Percentiles rank a stretch among this genome's conserved stretches.
Evolutionary conservation across 2,329 filamentous ascomycete genomes (phyloP).

Genomic region (Xylariaceae sp.): DNA sequence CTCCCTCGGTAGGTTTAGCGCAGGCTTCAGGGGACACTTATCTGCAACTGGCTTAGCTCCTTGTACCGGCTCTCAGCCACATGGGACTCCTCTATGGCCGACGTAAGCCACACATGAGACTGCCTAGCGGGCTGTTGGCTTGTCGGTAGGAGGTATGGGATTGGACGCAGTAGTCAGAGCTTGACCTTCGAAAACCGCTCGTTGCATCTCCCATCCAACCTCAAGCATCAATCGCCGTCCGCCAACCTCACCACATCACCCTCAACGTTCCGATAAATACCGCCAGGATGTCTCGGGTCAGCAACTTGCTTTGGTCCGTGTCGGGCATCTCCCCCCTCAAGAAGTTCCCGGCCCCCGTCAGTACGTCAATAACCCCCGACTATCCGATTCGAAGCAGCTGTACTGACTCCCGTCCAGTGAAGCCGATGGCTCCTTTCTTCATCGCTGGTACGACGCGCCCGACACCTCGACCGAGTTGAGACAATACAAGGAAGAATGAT

Average conservation of each 20-base stretch:
- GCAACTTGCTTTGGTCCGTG: too few species aligned
- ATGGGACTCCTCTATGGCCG: not conserved
- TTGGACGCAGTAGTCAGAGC: conserved; percentile 13
- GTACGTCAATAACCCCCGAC: conserved; percentile 54
- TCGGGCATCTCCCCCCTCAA: conserved; percentile 55
- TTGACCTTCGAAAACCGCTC: conserved; percentile 30
- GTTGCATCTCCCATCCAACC: conserved; percentile 8
- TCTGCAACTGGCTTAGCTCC: not conserved
- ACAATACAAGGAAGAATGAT: not conserved
- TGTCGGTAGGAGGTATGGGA: conserved; percentile 8
- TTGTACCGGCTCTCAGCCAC: not conserved
- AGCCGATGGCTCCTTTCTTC: conserved; percentile 91
- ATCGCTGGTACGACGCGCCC: conserved; percentile 70
- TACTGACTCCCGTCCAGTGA: conserved; percentile 55
- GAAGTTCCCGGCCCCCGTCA: conserved; percentile 75
- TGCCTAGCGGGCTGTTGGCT: not conserved
- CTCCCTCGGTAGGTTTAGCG: not conserved
- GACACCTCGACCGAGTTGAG: not conserved
- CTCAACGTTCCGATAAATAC: conserved; percentile 29
- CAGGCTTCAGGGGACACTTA: not conserved
- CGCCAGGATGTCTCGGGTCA: conserved; percentile 62
- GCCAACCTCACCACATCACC: conserved; percentile 34
- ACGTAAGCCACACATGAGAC: conserved; percentile 1
- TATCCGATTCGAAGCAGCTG: conserved; percentile 3
- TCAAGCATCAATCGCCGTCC: conserved; percentile 17